phyloP scores from a whole-genome alignment of 2,329 filamentous ascomycete species.

The Hymenoscyphus infarciens region DNA sequence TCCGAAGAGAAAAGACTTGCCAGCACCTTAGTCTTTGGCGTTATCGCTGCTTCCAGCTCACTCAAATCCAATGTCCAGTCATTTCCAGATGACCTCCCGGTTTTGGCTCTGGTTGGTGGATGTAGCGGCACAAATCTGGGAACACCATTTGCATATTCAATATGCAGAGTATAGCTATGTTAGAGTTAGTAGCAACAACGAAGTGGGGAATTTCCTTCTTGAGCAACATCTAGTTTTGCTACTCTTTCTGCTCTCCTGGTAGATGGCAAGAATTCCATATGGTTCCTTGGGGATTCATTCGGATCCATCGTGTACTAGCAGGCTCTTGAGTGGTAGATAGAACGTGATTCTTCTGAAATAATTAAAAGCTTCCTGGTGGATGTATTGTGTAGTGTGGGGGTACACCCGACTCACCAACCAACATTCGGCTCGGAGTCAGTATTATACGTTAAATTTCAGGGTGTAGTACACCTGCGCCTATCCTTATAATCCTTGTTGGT shows the following conservation, averaged over 20 bases:
- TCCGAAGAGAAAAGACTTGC: neutral
- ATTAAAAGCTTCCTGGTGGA: neutral
- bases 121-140: constrained; percentile 7
- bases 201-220: too few relatives aligned
- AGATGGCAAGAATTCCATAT: neutral
- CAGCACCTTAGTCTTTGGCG: constrained; percentile 8
- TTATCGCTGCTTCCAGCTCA: constrained; percentile 5
- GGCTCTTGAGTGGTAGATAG: neutral
- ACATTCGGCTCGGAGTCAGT: neutral
- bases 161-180: neutral
- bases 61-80: constrained; percentile 6
- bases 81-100: neutral
- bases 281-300: neutral
- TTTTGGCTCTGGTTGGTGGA: neutral
- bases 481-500: neutral
- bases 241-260: neutral
- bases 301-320: neutral
- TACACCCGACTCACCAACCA: neutral
- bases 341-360: too few relatives aligned
- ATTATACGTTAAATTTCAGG: neutral
- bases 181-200: neutral
- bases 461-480: neutral
- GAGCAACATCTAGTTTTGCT: neutral
- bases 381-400: neutral
- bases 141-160: constrained; percentile 6